phyloP scores from a whole-genome alignment of 139 green algal species.

The Asterochloris sp. region DNA sequence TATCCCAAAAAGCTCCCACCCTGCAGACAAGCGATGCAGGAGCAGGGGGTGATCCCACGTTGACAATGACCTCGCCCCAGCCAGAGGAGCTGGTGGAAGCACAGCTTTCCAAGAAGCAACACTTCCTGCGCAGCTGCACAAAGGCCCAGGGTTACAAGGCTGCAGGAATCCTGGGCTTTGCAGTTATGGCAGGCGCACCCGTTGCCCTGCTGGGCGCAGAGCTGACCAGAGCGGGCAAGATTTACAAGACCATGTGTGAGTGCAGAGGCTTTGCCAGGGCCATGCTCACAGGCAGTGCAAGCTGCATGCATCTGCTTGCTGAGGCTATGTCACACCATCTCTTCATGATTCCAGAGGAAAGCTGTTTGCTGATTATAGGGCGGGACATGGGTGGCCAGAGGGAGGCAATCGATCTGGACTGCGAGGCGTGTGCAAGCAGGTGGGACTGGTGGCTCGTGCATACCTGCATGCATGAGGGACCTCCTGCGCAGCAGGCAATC shows the following conservation, averaged over 20 bases:
- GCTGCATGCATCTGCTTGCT: neutral
- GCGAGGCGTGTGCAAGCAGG: conserved; percentile 27
- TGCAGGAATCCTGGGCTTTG: conserved; percentile 35
- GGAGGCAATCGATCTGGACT: conserved; percentile 29
- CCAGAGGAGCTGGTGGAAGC: no score
- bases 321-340: neutral
- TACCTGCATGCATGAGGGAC: no score
- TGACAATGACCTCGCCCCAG: no score
- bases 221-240: conserved; percentile 25
- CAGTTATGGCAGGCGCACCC: conserved; percentile 2
- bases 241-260: conserved; percentile 29
- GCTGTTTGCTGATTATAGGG: conserved; percentile 6
- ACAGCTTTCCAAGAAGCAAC: neutral
- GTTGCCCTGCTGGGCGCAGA: conserved; percentile 35
- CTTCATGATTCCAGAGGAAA: neutral
- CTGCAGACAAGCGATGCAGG: no score
- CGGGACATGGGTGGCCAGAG: conserved; percentile 36
- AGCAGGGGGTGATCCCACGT: no score
- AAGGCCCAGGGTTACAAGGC: conserved; percentile 22
- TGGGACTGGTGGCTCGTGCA: neutral
- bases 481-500: no score
- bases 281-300: neutral
- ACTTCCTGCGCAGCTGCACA: conserved; percentile 34
- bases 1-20: no score
- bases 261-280: neutral